phyloP scores from a whole-genome alignment of 768 basidiomycete species.

The Suillus tomentosus region DNA sequence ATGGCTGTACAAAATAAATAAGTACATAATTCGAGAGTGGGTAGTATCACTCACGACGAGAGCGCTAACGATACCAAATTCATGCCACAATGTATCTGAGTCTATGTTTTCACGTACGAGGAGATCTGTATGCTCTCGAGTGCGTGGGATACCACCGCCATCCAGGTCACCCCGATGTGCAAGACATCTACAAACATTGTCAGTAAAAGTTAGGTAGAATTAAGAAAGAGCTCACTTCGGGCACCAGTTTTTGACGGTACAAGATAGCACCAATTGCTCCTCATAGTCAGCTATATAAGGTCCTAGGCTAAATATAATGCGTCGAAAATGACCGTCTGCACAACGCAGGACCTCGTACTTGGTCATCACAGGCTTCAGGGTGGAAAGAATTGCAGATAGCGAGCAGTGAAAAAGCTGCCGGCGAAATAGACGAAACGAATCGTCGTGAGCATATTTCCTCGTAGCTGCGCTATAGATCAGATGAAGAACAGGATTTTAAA shows the following conservation, averaged over 20 bases:
- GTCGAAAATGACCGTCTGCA: conserved; percentile 33
- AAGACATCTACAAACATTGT: conserved; percentile 10
- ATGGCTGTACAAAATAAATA: conserved; percentile 12
- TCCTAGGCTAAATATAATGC: conserved; percentile 36
- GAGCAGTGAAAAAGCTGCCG: too few relatives aligned
- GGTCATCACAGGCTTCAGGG: too few relatives aligned
- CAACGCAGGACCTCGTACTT: conserved; percentile 13
- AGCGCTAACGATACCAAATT: conserved; percentile 34
- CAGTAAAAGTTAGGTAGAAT: background rate
- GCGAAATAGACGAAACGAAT: too few relatives aligned
- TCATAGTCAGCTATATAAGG: conserved; percentile 22
- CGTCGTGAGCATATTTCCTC: too few relatives aligned
- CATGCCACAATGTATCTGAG: conserved; percentile 30
- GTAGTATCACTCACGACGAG: conserved; percentile 30
- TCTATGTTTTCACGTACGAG: conserved; percentile 23
- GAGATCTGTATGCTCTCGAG: conserved; percentile 23
- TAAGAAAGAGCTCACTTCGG: too few relatives aligned
- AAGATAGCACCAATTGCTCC: too few relatives aligned
- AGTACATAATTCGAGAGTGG: background rate
- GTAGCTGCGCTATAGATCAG: too few relatives aligned
- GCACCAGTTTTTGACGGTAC: too few relatives aligned
- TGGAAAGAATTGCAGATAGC: too few relatives aligned
- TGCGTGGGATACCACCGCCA: conserved; percentile 6
- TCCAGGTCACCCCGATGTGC: conserved; percentile 14
- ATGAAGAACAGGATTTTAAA: too few relatives aligned